Conservation (phyloP, 106 monocot genomes). For the Dactylorhiza incarnata region DNA sequence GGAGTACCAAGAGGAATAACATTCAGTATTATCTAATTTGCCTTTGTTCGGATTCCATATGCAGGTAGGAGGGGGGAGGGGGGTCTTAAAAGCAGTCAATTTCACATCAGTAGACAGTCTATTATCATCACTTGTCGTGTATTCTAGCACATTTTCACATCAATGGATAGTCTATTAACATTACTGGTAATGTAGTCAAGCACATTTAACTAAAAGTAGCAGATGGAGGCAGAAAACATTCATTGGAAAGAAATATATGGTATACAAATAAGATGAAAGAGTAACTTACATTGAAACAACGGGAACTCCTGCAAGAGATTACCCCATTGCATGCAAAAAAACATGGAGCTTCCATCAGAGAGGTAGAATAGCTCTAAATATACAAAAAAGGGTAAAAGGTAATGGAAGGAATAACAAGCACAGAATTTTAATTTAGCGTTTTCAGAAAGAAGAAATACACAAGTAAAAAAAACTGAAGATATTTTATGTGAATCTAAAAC, state of each 20-base stretch:
- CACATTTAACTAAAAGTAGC: neutral
- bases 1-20: no score
- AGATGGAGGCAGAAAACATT: neutral
- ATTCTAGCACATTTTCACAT: neutral
- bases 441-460: neutral
- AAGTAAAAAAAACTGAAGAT: neutral
- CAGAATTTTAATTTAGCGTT: neutral
- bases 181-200: neutral
- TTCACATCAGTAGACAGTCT: neutral
- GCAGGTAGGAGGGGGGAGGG: no score
- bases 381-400: neutral
- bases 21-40: no score
- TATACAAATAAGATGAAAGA: neutral
- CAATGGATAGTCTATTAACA: neutral
- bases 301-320: constrained; percentile 59
- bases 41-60: no score
- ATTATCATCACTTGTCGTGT: neutral
- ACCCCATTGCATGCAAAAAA: constrained; percentile 36
- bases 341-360: constrained; percentile 2
- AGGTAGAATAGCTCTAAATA: neutral
- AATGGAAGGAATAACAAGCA: constrained; percentile 1
- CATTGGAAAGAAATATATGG: neutral
- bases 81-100: neutral
- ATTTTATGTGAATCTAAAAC: neutral
- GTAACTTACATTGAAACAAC: constrained; percentile 66